These are phyloP conservation scores for Yarrowia divulgata DNA, from an alignment of 805 yeast species.

Conservation along the genomic window DNA sequence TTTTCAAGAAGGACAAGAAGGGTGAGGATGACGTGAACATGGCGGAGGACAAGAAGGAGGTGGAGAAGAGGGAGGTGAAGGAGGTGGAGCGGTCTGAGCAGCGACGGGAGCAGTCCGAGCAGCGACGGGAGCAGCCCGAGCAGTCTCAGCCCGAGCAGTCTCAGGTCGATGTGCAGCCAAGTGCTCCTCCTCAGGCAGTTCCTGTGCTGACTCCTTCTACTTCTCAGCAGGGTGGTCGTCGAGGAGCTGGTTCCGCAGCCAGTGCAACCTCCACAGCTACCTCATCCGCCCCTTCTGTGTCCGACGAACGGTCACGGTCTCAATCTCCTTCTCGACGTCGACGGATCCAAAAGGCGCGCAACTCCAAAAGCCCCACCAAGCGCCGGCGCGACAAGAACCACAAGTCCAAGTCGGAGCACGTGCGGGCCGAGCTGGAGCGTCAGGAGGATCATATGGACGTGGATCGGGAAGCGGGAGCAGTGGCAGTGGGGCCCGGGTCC, in stretches of 20 bases:
- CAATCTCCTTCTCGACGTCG: conserved; percentile 38
- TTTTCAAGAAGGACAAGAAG: conserved; percentile 45
- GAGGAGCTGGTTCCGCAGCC: neutral
- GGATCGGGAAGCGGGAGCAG: neutral
- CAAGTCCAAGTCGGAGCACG: conserved; percentile 34
- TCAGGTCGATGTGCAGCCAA: neutral
- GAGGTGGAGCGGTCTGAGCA: neutral
- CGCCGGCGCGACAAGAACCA: conserved; percentile 31
- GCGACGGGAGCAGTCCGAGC: neutral
- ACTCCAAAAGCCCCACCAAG: conserved; percentile 29
- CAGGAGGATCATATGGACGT: conserved; percentile 29
- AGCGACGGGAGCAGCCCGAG: neutral
- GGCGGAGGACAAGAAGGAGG: conserved; percentile 1
- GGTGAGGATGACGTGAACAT: conserved; percentile 19
- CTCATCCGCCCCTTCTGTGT: too few relatives aligned
- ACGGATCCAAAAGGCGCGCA: conserved; percentile 33
- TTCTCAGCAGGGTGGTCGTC: neutral
- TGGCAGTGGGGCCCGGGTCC: neutral
- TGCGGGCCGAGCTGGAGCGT: conserved; percentile 22
- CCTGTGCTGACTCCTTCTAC: conserved; percentile 2
- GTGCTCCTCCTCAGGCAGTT: neutral
- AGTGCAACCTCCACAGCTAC: neutral
- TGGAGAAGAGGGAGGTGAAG: neutral
- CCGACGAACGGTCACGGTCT: conserved; percentile 37
- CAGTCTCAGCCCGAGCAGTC: neutral